Evolutionary conservation across 345 rosid species (phyloP), one percentile per base, ranked within the genome.

Genomic region (Euphorbia tirucalli): DNA sequence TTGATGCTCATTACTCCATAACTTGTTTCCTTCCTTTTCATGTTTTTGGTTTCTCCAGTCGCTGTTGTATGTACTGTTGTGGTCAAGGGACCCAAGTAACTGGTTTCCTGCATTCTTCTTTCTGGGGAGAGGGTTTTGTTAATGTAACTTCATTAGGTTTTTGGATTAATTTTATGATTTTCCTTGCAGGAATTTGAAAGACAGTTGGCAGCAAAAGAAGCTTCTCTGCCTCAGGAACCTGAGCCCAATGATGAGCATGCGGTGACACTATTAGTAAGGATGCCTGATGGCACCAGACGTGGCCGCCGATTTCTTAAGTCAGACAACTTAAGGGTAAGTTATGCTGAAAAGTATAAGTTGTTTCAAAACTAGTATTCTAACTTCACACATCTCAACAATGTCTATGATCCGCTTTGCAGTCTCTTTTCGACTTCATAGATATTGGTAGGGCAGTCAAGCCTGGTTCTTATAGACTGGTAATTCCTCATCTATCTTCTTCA

Each of bases 231-330:
- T 64, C 84, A 73, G 76, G 97, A 93, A 71, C 99, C 99, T 65
- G 79, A 91, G 52, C 72, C 92, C 43, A 85, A 85, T 69, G 92
- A 96, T 76, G 97, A 93, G 74, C 88, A 88, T 77, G 97, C 96
- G 16, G 81, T 96, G 11, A 93, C 89, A 49, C 96, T 96, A 71
- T 81, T 91, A 68, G 97, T 93, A 66, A 81, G 90, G 61, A 93
- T 91, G 98, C 99, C 99, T 59, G 97, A 93, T 83, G 98, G 98
- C 41, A 81, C 88, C 52, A 85, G 99, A 21, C 88, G 81, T 71
- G 98, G 99, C 37, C 96, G 98, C n/a, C 82, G 99, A 39, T 96
- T 96, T 80, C 86, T 86, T 61, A 96, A 85, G 83, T 86, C 95
- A 19, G 90, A 93, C 71, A 86, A 80, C 74, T 85, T 96, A 77